phyloP scores from a whole-genome alignment of 2,329 filamentous ascomycete species.

The Venturia nashicola region DNA sequence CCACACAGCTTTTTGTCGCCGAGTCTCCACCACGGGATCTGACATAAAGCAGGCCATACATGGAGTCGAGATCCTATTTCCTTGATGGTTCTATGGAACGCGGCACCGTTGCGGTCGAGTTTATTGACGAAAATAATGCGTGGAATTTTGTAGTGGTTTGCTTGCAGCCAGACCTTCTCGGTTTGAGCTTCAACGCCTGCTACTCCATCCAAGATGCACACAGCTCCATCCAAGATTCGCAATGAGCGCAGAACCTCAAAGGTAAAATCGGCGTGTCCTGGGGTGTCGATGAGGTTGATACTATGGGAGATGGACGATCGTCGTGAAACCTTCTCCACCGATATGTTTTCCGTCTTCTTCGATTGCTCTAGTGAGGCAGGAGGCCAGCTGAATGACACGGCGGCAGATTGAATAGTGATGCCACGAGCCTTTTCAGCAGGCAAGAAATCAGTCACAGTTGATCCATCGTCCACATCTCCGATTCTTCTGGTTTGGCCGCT shows the following conservation, averaged over 20 bases:
- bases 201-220: constrained; percentile 88
- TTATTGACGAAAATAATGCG: constrained; percentile 76
- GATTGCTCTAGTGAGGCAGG: constrained; percentile 31
- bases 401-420: constrained; percentile 95
- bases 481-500: constrained; percentile 79
- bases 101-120: constrained; percentile 68
- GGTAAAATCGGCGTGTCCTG: constrained; percentile 92
- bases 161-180: constrained; percentile 89
- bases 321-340: constrained; percentile 19
- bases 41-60: constrained; percentile 81
- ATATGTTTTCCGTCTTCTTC: constrained; percentile 14
- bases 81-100: constrained; percentile 72
- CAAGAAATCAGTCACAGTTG: constrained; percentile 93
- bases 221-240: constrained; percentile 74
- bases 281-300: constrained; percentile 90
- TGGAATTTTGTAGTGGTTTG: constrained; percentile 74
- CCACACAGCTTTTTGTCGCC: constrained; percentile 65
- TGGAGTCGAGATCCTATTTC: constrained; percentile 71
- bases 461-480: constrained; percentile 92
- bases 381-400: constrained; percentile 92
- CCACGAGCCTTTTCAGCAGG: constrained; percentile 83
- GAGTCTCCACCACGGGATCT: constrained; percentile 84
- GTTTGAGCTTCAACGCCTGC: constrained; percentile 95
- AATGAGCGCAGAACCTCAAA: constrained; percentile 91
- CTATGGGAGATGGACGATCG: constrained; percentile 48